These are phyloP conservation scores for Penicillium cinerascens DNA, from an alignment of 495 filamentous ascomycete genomes.

Conservation along the genomic window DNA sequence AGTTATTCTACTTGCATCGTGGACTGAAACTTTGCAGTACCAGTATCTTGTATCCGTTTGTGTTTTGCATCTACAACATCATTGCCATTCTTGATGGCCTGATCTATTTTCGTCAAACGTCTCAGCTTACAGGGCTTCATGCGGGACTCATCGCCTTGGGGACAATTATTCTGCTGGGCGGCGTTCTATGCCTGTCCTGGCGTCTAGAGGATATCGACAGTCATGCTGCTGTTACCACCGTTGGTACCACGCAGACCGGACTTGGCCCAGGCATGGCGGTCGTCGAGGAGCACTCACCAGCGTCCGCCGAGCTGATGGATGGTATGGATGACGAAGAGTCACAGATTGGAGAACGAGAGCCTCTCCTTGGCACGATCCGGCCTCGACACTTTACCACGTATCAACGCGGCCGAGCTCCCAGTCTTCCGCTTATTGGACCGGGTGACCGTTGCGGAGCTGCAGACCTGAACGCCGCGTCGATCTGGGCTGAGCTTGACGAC, in stretches of 20 bases:
- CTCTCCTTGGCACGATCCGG: slow-evolving; percentile 27
- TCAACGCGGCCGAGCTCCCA: slow-evolving; percentile 33
- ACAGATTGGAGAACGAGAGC: slow-evolving; percentile 36
- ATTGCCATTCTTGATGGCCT: slow-evolving; percentile 96
- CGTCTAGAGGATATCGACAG: slow-evolving; percentile 71
- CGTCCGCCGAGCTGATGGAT: slow-evolving; percentile 22
- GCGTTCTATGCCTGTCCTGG: slow-evolving; percentile 93
- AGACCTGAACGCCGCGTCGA: slow-evolving; percentile 43
- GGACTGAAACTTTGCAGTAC: slow-evolving; percentile 93
- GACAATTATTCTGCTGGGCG: slow-evolving; percentile 77
- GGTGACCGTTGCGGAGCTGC: slow-evolving; percentile 26
- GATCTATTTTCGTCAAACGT: slow-evolving; percentile 91
- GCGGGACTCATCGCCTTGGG: slow-evolving; percentile 84
- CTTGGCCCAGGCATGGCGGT: slow-evolving; percentile 45
- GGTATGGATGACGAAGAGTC: slow-evolving; percentile 33
- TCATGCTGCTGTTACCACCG: slow-evolving; percentile 45
- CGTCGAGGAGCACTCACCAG: slow-evolving; percentile 34
- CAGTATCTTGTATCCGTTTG: slow-evolving; percentile 92
- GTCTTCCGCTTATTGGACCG: slow-evolving; percentile 33
- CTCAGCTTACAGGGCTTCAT: slow-evolving; percentile 68
- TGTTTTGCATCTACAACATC: slow-evolving; percentile 99
- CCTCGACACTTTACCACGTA: slow-evolving; percentile 20
- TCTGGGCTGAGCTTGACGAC: slow-evolving; percentile 51
- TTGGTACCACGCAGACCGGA: slow-evolving; percentile 37
- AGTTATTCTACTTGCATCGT: slow-evolving; percentile 92